phyloP scores from a whole-genome alignment of 2,329 filamentous ascomycete genomes.

The Cryphonectria nitschkei region DNA sequence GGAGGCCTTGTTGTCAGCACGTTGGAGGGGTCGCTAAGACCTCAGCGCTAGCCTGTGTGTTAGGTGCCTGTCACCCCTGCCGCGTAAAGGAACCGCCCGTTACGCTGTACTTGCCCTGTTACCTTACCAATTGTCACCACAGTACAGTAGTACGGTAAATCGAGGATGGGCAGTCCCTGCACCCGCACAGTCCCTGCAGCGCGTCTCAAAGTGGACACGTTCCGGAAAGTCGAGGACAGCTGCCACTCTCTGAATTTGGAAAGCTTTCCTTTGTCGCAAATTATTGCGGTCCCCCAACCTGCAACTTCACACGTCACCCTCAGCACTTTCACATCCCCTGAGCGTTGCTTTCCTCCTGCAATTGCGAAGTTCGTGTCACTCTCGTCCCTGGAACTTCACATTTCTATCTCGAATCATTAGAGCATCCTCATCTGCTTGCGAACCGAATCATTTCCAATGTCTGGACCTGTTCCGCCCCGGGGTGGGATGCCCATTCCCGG shows the following conservation, averaged over 20 bases:
- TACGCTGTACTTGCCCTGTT: not conserved
- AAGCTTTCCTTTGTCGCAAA: not conserved
- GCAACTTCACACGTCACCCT: not conserved
- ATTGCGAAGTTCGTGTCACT: not conserved
- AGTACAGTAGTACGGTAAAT: not conserved
- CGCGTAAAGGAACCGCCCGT: no score
- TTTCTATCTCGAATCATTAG: not conserved
- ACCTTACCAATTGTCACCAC: not conserved
- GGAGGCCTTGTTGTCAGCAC: not conserved
- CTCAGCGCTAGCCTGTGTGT: not conserved
- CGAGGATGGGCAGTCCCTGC: not conserved
- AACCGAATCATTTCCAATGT: constrained; percentile 13
- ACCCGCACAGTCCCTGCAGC: constrained; percentile 7
- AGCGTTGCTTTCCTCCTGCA: not conserved
- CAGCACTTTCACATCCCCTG: not conserved
- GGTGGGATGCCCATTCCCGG: constrained; percentile 26
- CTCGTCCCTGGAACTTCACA: not conserved
- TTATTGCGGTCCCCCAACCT: not conserved
- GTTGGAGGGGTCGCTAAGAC: not conserved
- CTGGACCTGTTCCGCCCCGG: constrained; percentile 20
- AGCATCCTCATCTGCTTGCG: not conserved
- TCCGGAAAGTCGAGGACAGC: constrained; percentile 10
- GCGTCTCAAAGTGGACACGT: constrained; percentile 17
- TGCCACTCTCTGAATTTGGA: not conserved
- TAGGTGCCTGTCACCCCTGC: not conserved